These are phyloP conservation scores for Apiotrichum sp. DNA, from an alignment of 1,284 basidiomycete species.

Conservation along the genomic window DNA sequence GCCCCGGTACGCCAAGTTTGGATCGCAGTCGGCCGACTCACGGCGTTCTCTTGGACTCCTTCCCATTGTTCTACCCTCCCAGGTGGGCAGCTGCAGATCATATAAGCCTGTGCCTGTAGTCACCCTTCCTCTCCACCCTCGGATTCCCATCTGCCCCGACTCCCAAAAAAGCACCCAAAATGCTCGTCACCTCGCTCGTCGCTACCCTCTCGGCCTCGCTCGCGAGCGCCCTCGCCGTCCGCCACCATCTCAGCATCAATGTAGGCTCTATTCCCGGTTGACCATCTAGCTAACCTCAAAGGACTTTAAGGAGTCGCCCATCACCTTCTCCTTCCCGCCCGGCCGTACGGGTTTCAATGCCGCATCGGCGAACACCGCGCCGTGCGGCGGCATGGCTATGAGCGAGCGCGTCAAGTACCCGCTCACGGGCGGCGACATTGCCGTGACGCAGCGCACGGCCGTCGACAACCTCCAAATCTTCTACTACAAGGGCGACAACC, in stretches of 20 bases:
- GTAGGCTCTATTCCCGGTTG: conserved; percentile 8
- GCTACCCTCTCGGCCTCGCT: conserved; percentile 4
- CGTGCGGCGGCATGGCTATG: conserved; percentile 21
- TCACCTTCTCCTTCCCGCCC: conserved; percentile 18
- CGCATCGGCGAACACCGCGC: conserved; percentile 16
- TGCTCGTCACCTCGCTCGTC: conserved; percentile 10
- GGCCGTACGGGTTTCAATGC: conserved; percentile 18
- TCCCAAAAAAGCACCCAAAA: not conserved
- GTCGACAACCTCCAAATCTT: conserved; percentile 20
- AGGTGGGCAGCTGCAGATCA: too few relatives aligned
- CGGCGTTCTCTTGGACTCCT: too few relatives aligned
- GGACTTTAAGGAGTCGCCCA: conserved; percentile 17
- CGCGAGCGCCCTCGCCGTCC: conserved; percentile 13
- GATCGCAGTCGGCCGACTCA: too few relatives aligned
- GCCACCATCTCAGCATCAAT: conserved; percentile 8
- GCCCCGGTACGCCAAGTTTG: too few relatives aligned
- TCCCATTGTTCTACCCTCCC: too few relatives aligned
- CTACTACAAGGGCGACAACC: conserved; percentile 21
- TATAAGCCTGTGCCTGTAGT: too few relatives aligned
- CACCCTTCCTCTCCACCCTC: too few relatives aligned
- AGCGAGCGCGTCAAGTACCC: conserved; percentile 15
- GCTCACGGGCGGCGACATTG: conserved; percentile 22
- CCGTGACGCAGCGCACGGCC: conserved; percentile 16
- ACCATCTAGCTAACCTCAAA: not conserved
- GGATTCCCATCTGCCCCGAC: too few relatives aligned